Evolutionary conservation across 768 basidiomycete genomes (phyloP), one percentile per base, ranked within the genome.

Genomic region (Kwoniella shandongensis): DNA sequence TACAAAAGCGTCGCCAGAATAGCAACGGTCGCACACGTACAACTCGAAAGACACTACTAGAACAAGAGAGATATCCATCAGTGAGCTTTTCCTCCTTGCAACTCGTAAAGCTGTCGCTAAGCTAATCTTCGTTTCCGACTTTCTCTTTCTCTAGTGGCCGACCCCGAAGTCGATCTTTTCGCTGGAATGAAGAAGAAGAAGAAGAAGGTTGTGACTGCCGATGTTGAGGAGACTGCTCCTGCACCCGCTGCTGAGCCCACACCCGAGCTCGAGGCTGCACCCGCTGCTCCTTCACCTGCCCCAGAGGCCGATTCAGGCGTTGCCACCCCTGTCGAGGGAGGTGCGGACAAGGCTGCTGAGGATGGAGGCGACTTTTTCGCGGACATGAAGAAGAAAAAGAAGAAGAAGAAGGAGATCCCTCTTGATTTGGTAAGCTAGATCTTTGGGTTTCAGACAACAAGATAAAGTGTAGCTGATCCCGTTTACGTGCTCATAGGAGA

Each of bases 311-410:
- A 36, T 23, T 27, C 50, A 29, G 7, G 67, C 18, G 46, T 47
- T 2, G 61, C 54, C 1, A 45, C 60, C 23, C 61, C 55, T 22
- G 63, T 51, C 27, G 64, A 51, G 30, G 65, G 12, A 10, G 47
- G 38, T 36, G 61, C 50, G 26, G 62, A 56, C 10, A 35, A 62
- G 39, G 44, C 66, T 29, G 68, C 54, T 18, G 72, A 66, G 54
- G 81, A 81, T 4, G 80, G 83, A 11, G 90, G 88, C 60, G 92
- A 92, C 67, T 81, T 93, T 57, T 97, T 97, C 76, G 90, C 88
- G 6, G 94, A 97, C 74, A 81, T 97, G 76, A 96, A 97, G 81
- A 80, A 80, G 75, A 94, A 92, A 82, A 93, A 93, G 81, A 93
- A 91, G 79, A 92, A 92, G 73, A 78, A 77, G 75, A 79, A 78